Conservation (phyloP, 2,329 filamentous ascomycete genomes). For the Amphichorda felina region DNA sequence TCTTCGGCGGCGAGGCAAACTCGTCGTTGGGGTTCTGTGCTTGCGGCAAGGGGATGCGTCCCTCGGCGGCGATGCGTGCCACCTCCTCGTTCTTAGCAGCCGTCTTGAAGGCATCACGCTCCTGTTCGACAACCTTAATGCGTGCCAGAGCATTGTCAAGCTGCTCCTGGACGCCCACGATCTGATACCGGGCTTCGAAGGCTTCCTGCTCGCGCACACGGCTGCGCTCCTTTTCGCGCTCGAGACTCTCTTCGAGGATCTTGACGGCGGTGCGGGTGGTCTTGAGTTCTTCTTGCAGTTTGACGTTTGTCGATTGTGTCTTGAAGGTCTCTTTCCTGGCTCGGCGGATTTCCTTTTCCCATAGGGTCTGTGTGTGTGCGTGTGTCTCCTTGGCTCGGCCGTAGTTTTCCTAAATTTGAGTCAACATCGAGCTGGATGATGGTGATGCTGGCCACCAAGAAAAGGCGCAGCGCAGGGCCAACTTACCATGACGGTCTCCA, state of each 20-base stretch:
- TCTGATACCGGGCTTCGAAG: constrained; percentile 53
- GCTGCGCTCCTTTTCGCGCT: constrained; percentile 51
- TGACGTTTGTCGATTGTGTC: constrained; percentile 55
- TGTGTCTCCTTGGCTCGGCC: constrained; percentile 59
- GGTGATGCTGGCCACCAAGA: not conserved
- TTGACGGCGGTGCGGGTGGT: constrained; percentile 41
- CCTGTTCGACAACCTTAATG: constrained; percentile 56
- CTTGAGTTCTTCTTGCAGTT: constrained; percentile 65
- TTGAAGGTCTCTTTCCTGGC: constrained; percentile 65
- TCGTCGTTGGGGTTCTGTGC: constrained; percentile 43
- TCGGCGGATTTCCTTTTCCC: constrained; percentile 63
- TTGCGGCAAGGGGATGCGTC: constrained; percentile 52
- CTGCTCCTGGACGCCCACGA: constrained; percentile 55
- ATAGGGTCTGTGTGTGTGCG: constrained; percentile 52
- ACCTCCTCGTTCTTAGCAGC: constrained; percentile 64
- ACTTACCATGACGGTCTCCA: constrained; percentile 59
- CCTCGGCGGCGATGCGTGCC: constrained; percentile 60
- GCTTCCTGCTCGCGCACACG: constrained; percentile 55
- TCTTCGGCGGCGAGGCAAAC: constrained; percentile 48
- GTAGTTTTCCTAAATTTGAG: constrained; percentile 49
- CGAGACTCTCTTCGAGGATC: constrained; percentile 44
- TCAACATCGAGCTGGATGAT: not conserved
- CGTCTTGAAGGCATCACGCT: constrained; percentile 63
- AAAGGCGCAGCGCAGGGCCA: not conserved
- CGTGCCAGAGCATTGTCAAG: constrained; percentile 51